Conservation (phyloP, 306 rosid genomes). For the Gynostemma pentaphyllum region DNA sequence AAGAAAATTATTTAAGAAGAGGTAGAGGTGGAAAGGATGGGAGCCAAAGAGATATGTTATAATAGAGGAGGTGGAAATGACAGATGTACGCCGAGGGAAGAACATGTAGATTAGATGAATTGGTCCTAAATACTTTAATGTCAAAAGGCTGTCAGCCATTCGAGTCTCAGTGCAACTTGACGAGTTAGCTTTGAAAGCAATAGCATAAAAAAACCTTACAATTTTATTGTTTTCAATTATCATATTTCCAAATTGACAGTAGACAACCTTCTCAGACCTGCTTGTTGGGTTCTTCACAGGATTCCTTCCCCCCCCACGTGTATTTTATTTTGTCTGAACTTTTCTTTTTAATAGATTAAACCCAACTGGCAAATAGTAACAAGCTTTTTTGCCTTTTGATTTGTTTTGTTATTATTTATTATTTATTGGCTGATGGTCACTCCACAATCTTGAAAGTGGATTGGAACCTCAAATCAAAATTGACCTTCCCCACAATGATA, state of each 20-base stretch:
- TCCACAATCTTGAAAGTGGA: neutral
- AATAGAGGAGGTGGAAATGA: neutral
- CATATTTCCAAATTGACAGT: neutral
- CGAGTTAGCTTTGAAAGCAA: slow-evolving; percentile 1
- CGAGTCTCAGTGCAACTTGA: slow-evolving; percentile 4
- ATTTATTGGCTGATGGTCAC: too few relatives aligned
- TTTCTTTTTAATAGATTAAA: neutral
- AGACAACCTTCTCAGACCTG: slow-evolving; percentile 1
- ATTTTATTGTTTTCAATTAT: neutral
- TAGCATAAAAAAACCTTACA: neutral
- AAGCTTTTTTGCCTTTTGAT: neutral
- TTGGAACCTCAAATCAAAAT: neutral
- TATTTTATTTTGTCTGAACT: neutral
- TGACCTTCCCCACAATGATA: neutral
- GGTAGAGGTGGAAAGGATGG: neutral
- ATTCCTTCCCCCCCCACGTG: slow-evolving; percentile 6
- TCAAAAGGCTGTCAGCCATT: slow-evolving; percentile 5
- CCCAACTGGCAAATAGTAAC: neutral
- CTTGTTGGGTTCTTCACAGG: slow-evolving; percentile 2
- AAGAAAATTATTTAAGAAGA: neutral
- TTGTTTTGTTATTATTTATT: neutral
- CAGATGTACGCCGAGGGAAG: slow-evolving; percentile 13
- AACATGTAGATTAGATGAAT: slow-evolving; percentile 8
- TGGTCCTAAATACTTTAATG: neutral
- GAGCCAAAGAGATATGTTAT: slow-evolving; percentile 1